Evolutionary conservation across 192 early-diverging fungal species (phyloP), one percentile per base, ranked within the genome.

Genomic region (Rhizophagus sp.): DNA sequence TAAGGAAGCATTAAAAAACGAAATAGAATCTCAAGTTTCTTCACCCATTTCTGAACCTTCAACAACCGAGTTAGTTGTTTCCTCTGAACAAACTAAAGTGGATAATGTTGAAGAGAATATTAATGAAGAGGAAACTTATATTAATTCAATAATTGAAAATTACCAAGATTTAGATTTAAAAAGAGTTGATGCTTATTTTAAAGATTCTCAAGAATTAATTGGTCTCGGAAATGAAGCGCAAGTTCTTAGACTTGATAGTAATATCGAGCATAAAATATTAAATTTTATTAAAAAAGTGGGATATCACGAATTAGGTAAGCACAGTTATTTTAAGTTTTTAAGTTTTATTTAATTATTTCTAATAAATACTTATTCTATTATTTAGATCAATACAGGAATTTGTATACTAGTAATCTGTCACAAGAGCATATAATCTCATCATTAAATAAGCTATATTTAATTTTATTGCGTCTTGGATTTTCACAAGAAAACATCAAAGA

Each of bases 381-480:
- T 15, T 50, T 24, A 30, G 39, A 47, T 64, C 52, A 49, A 52
- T 15, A 9, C 10, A 57, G 6, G 39, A 8, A 81, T 84, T 34
- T 62, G 52, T 57, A 82, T 34, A 78, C 78, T 9, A 78, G 80
- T 41, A 62, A 80, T 34, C 70, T 81, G 52, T 78, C 72, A 72
- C 76, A 79, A 19, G 87, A 89, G 30, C 85, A 76, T 41, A 75
- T 83, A 50, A 77, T 89, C 8, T 79, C 84, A 39, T 81, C 83
- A 10, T 79, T 90, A 17, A 86, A 90, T 68, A 82, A 85, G 12
- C 72, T 87, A 9, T 89, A 85, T 72, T 82, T 86, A 8, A 83
- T 80, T 5, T 79, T 90, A 39, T 50, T 80, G 19, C 82, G 84
- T 44, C 75, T 90, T 44, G 88, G 85, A 1, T 90, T 90, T 62